Conservation (phyloP, 495 filamentous ascomycete species). For the Symbiotaphrina buchneri region DNA sequence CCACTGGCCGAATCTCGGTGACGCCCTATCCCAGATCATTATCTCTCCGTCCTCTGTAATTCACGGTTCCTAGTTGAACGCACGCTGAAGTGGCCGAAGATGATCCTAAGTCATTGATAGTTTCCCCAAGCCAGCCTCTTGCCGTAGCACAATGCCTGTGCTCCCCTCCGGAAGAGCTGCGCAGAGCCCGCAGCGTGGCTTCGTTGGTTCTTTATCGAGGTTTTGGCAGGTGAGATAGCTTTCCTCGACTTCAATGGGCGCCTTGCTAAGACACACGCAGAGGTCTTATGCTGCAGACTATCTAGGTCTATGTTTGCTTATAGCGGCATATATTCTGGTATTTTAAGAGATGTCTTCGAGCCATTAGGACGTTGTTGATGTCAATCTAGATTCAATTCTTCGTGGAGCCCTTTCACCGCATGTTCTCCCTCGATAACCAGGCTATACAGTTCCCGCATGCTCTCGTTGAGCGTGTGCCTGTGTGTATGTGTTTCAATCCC, state of each 20-base stretch:
- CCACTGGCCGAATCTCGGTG: too few relatives aligned
- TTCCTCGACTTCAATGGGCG: background rate
- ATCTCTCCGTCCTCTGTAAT: too few relatives aligned
- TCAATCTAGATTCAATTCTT: conserved; percentile 36
- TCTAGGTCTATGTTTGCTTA: conserved; percentile 47
- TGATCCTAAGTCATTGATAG: too few relatives aligned
- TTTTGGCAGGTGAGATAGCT: conserved; percentile 1
- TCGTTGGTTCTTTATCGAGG: background rate
- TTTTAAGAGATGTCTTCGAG: conserved; percentile 6
- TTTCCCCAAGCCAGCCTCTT: too few relatives aligned
- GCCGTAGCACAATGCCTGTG: too few relatives aligned
- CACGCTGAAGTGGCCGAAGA: too few relatives aligned
- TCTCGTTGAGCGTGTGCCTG: conserved; percentile 60
- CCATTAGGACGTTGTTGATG: background rate
- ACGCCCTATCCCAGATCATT: too few relatives aligned
- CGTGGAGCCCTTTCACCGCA: conserved; percentile 69
- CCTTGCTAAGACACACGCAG: conserved; percentile 13
- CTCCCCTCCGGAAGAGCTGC: too few relatives aligned
- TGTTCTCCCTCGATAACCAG: conserved; percentile 63
- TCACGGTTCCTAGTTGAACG: too few relatives aligned
- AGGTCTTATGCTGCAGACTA: conserved; percentile 77
- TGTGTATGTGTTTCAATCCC: conserved; percentile 25
- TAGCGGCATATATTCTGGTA: conserved; percentile 43
- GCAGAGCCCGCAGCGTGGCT: too few relatives aligned
- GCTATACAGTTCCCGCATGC: conserved; percentile 75